Conservation (phyloP, 2,329 filamentous ascomycete genomes). For the Paramyrothecium roridum region DNA sequence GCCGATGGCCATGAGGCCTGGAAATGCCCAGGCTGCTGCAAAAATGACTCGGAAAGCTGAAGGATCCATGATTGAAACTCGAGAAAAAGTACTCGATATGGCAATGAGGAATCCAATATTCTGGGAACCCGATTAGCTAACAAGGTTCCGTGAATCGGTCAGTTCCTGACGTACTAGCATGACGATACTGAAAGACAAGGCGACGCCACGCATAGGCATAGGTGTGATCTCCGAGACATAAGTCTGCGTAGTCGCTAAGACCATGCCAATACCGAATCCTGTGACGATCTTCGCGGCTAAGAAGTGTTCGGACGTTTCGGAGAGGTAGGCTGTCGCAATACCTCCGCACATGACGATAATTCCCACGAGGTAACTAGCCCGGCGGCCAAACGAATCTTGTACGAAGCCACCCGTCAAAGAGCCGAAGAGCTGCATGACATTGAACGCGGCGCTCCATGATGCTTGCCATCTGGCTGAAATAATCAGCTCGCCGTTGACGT, state of each 20-base stretch:
- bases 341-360: conserved; percentile 8
- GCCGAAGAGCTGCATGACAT: conserved; percentile 15
- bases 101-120: conserved; percentile 12
- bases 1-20: conserved; percentile 6
- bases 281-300: conserved; percentile 16
- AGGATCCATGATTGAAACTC: conserved; percentile 11
- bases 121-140: neutral
- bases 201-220: conserved; percentile 11
- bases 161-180: neutral
- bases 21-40: conserved; percentile 7
- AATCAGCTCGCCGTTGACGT: conserved; percentile 12
- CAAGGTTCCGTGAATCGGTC: neutral
- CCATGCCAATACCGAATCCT: conserved; percentile 12
- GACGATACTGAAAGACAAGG: conserved; percentile 8
- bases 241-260: conserved; percentile 12
- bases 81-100: conserved; percentile 9
- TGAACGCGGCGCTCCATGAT: conserved; percentile 16
- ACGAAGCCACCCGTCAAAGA: conserved; percentile 10
- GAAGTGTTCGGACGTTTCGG: conserved; percentile 9
- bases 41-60: conserved; percentile 11
- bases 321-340: conserved; percentile 12
- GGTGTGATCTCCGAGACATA: conserved; percentile 11
- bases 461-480: conserved; percentile 19
- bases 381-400: conserved; percentile 14
- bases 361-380: conserved; percentile 8